Evolutionary conservation across 345 rosid genomes (phyloP), one percentile per base, ranked within the genome.

Genomic region (Raphanus sativus): DNA sequence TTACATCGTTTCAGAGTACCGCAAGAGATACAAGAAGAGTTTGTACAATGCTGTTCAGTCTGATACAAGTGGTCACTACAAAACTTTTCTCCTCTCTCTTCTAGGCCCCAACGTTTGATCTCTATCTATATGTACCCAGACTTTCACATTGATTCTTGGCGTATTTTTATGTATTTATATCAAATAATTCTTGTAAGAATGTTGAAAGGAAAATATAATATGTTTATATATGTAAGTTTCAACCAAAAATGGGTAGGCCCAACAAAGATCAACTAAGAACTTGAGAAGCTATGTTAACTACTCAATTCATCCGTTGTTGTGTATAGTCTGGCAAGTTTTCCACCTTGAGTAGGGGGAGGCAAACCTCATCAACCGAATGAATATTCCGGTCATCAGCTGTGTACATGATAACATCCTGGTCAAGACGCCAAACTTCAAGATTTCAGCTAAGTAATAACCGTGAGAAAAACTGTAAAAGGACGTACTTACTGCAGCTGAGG

Each of bases 311-410:
- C 21, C 21, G 21, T 21, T 21, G 21, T 21, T 21, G 70, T 76
- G 82, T 65, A 89, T 80, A 45, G 86, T 79, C 60, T 84, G 85
- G 69, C 85, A 81, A 32, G 68, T 59, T 85, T 73, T 85, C 97
- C 97, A 92, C 21, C 21, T 12, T 75, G 65, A 15, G 21, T 21
- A 21, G 21, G 21, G 21, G 97, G 88, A 38, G 45, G 12, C 45
- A 8, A 8, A 16, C 25, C 97, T 94, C 97, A 73, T 94, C 92
- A 30, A 92, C 98, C 0, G 91, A 89, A 83, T 92, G 97, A 74
- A 87, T 79, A 70, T 92, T 94, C 73, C 85, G 81, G 81, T 84
- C 83, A 83, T 94, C 98, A 73, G 97, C 97, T 59, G 96, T 94
- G 86, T 92, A 94, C 48, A 94, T 84, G 13, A 85, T 81, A 66